Evolutionary conservation across 2,329 filamentous ascomycete genomes (phyloP), one percentile per base, ranked within the genome.

Genomic region (Fusarium caatingaense): DNA sequence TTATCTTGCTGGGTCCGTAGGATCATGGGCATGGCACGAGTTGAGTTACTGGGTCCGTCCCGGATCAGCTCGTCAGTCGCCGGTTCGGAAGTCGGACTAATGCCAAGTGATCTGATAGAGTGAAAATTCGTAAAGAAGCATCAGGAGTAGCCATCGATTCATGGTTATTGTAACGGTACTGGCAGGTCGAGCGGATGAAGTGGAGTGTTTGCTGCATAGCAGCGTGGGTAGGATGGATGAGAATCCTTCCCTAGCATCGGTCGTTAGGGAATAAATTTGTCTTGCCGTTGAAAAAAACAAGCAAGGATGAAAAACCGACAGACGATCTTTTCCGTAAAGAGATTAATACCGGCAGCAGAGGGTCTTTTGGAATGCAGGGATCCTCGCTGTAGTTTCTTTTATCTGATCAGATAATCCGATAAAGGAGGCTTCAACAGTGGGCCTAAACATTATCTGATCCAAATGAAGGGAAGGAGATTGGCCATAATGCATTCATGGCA

Each of bases 371-470:
- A 25, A 45, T 30, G 41, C 56, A 69, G 44, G 66, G 40, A 66
- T 69, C n/a, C 18, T 41, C 20, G 25, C 23, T 23, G 23, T 51
- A 41, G 42, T 40, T 58, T 42, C 44, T 18, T 40, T 71, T 71
- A 71, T 71, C 68, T 63, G 68, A 71, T 70, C 68, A 49, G 63
- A 70, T 69, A 59, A 66, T 66, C 49, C 58, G 50, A 55, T 45
- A 50, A 34, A 49, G 37, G 28, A 49, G 56, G 20, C n/a, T 53
- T 51, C 23, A 27, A 20, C 28, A 41, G 58, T 46, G 44, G 54
- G 20, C 16, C 46, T 20, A 6, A 8, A 23, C 18, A 27, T 53
- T 21, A 53, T 34, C 34, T 53, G 28, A 28, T 48, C 44, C 34
- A 44, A 47, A n/a, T 12, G 12, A 55, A 34, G 27, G 28, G 27